These are phyloP conservation scores for Pterocarpus macrocarpus DNA, from an alignment of 306 rosid species.

Conservation along the genomic window DNA sequence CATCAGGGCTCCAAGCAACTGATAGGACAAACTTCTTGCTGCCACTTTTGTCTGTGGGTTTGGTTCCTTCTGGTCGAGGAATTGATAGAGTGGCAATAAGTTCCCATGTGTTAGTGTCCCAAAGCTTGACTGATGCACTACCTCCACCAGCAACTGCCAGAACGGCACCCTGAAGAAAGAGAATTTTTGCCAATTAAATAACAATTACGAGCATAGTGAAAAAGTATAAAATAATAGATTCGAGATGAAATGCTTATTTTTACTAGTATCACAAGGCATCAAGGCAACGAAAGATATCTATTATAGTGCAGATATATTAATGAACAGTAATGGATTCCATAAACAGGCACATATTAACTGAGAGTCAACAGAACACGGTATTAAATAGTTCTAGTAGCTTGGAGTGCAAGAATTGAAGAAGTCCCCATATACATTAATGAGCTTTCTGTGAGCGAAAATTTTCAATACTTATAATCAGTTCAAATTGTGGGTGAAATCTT, in stretches of 20 bases:
- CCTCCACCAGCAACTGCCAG: constrained; percentile 99
- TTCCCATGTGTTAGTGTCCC: constrained; percentile 94
- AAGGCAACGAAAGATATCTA: not conserved
- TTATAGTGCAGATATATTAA: not conserved
- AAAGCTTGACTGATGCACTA: constrained; percentile 92
- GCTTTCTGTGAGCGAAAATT: too few species aligned
- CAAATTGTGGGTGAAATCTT: not conserved
- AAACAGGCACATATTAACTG: not conserved
- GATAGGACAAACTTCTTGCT: constrained; percentile 95
- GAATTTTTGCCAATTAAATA: constrained; percentile 32
- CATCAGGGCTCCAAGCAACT: constrained; percentile 94
- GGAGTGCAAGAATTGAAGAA: too few species aligned
- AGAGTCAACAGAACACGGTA: constrained; percentile 18
- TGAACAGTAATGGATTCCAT: not conserved
- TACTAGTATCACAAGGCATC: constrained; percentile 1
- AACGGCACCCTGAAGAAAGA: constrained; percentile 72
- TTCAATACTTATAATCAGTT: not conserved
- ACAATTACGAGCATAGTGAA: constrained; percentile 24
- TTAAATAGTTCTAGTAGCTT: constrained; percentile 14
- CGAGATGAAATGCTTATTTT: constrained; percentile 6
- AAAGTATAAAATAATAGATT: constrained; percentile 2
- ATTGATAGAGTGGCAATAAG: constrained; percentile 75
- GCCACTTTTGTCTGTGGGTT: constrained; percentile 86
- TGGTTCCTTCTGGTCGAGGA: constrained; percentile 91
- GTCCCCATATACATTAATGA: too few species aligned